These are phyloP conservation scores for Excoecaria agallocha DNA, from an alignment of 345 rosid species.

Conservation along the genomic window DNA sequence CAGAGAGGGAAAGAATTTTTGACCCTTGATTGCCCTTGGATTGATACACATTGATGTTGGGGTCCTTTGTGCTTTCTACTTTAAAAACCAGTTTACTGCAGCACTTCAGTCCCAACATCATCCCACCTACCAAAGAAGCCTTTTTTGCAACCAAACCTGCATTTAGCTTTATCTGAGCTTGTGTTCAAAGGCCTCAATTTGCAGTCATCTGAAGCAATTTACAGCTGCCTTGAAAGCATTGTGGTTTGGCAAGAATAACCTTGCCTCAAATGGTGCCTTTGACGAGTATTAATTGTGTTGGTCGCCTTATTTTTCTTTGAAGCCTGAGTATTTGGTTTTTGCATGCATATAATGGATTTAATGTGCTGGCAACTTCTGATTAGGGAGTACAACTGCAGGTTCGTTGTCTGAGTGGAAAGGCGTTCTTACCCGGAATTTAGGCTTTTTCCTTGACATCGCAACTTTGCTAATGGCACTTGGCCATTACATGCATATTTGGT, in stretches of 20 bases:
- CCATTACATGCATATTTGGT: conserved; percentile 89
- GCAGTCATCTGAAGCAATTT: neutral
- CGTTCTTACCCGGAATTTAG: conserved; percentile 77
- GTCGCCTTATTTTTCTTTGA: neutral
- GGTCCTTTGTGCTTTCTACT: neutral
- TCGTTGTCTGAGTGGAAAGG: conserved; percentile 93
- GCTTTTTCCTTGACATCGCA: conserved; percentile 93
- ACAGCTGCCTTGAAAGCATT: neutral
- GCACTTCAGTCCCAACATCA: neutral
- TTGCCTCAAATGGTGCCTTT: neutral
- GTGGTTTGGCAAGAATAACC: neutral
- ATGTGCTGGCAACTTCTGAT: conserved; percentile 11
- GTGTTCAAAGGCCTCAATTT: neutral
- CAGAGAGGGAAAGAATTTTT: neutral
- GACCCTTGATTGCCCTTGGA: no score
- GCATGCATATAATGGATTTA: conserved; percentile 5
- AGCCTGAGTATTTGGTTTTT: conserved; percentile 3
- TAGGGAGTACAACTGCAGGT: conserved; percentile 47
- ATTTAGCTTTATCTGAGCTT: neutral
- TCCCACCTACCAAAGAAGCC: neutral
- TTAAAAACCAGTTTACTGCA: neutral
- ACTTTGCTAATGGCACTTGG: conserved; percentile 88
- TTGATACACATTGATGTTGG: neutral
- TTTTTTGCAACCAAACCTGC: conserved; percentile 1
- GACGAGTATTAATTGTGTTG: neutral